Conservation (phyloP, 345 rosid species). For the Eucalyptus tenuipes region DNA sequence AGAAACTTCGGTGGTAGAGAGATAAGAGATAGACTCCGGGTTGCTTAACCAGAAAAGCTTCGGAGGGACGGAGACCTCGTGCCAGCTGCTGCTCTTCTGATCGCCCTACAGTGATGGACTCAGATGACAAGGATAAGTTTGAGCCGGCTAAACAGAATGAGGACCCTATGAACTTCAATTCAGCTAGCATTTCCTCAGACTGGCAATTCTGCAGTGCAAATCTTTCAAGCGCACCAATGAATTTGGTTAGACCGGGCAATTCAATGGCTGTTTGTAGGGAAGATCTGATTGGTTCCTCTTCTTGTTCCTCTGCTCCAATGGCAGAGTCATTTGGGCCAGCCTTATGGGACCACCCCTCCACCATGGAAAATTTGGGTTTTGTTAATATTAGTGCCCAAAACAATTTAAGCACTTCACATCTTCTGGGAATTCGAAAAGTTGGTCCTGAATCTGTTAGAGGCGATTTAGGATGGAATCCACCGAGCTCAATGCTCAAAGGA, state of each 20-base stretch:
- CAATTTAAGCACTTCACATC: constrained; percentile 20
- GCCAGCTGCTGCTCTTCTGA: background rate
- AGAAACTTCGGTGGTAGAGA: background rate
- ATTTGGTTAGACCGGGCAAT: constrained; percentile 42
- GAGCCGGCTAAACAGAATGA: constrained; percentile 45
- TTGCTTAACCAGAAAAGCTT: constrained; percentile 1
- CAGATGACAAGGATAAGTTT: constrained; percentile 47
- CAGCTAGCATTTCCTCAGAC: constrained; percentile 30
- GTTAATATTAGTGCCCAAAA: constrained; percentile 37
- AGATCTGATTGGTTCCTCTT: constrained; percentile 25
- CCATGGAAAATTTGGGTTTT: constrained; percentile 48
- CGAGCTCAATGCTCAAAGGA: constrained; percentile 50
- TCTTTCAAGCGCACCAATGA: constrained; percentile 30
- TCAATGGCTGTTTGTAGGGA: constrained; percentile 17
- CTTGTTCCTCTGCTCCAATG: constrained; percentile 64
- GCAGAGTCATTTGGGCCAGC: constrained; percentile 49
- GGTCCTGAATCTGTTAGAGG: constrained; percentile 35
- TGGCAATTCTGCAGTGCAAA: constrained; percentile 48
- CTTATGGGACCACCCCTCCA: constrained; percentile 59
- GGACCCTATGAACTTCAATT: constrained; percentile 26
- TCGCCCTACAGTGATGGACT: constrained; percentile 37
- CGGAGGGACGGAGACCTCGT: constrained; percentile 1
- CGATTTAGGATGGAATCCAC: constrained; percentile 67
- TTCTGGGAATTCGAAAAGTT: constrained; percentile 21
- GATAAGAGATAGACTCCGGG: background rate